phyloP scores from a whole-genome alignment of 768 basidiomycete species.

The Clathrus columnatus region DNA sequence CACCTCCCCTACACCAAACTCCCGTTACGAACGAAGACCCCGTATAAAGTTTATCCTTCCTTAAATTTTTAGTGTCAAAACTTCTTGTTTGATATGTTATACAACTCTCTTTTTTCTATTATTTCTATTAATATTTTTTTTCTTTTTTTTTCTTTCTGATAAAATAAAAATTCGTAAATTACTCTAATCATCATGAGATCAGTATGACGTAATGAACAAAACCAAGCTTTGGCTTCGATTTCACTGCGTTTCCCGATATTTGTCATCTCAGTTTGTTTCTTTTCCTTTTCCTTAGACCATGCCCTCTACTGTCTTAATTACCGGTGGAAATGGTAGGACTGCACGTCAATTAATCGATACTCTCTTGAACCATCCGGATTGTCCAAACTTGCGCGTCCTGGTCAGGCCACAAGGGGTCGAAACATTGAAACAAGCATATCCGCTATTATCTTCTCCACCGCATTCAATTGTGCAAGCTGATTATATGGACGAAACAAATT shows the following conservation, averaged over 20 bases:
- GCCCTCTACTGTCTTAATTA: slow-evolving; percentile 14
- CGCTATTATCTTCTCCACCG: slow-evolving; percentile 12
- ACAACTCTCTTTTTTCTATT: no score
- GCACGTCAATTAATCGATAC: slow-evolving; percentile 17
- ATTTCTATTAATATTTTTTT: no score
- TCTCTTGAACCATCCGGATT: slow-evolving; percentile 12
- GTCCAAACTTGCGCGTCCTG: slow-evolving; percentile 18
- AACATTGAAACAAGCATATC: slow-evolving; percentile 12
- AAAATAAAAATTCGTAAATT: no score
- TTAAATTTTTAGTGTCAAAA: no score
- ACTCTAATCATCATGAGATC: neutral
- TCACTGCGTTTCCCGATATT: neutral
- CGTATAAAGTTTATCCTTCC: neutral
- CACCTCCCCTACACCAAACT: neutral
- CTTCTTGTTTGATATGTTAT: no score
- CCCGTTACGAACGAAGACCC: neutral
- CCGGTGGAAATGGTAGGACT: slow-evolving; percentile 18
- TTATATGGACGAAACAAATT: slow-evolving; percentile 19
- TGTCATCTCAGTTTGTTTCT: neutral
- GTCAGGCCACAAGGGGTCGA: slow-evolving; percentile 17
- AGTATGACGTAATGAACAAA: neutral
- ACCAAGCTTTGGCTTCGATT: no score
- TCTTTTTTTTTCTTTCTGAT: no score
- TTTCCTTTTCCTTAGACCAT: neutral
- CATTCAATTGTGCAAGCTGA: slow-evolving; percentile 19